phyloP scores from a whole-genome alignment of 225 moss, liverwort and hornwort genomes.

The Ulota crispa region DNA sequence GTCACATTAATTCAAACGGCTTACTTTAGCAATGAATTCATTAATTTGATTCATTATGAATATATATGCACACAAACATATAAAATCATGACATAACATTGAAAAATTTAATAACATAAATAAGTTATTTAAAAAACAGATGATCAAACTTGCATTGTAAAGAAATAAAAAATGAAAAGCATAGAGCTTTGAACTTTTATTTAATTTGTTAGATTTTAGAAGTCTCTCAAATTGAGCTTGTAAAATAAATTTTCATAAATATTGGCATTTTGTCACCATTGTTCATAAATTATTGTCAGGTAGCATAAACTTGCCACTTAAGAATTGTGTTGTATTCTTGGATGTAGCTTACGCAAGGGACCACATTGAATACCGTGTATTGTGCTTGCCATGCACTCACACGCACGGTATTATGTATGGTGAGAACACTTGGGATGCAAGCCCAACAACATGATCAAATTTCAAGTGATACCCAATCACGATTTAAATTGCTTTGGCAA shows the following conservation, averaged over 20 bases:
- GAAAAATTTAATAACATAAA: too few species aligned
- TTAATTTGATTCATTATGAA: too few species aligned
- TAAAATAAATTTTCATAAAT: neutral
- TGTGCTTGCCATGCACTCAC: slow-evolving; percentile 37
- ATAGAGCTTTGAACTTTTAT: neutral
- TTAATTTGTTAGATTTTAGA: rapidly evolving
- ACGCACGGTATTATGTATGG: neutral
- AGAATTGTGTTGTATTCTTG: neutral
- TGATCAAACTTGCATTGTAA: neutral
- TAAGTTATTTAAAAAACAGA: neutral
- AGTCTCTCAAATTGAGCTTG: neutral
- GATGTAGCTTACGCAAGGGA: neutral
- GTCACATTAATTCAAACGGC: too few species aligned
- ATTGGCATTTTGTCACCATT: neutral
- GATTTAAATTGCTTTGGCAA: slow-evolving; percentile 25
- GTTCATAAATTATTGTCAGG: neutral
- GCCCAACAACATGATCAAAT: slow-evolving; percentile 30
- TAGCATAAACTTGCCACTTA: neutral
- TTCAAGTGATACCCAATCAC: neutral
- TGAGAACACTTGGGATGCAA: slow-evolving; percentile 26
- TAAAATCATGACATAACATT: too few species aligned
- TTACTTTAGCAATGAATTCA: too few species aligned
- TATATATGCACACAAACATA: too few species aligned
- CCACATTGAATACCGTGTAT: slow-evolving; percentile 12
- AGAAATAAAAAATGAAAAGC: too few species aligned